Base-by-base conservation (phyloP, 1,284 basidiomycete genomes). In the Irpex rosettiformis region DNA sequence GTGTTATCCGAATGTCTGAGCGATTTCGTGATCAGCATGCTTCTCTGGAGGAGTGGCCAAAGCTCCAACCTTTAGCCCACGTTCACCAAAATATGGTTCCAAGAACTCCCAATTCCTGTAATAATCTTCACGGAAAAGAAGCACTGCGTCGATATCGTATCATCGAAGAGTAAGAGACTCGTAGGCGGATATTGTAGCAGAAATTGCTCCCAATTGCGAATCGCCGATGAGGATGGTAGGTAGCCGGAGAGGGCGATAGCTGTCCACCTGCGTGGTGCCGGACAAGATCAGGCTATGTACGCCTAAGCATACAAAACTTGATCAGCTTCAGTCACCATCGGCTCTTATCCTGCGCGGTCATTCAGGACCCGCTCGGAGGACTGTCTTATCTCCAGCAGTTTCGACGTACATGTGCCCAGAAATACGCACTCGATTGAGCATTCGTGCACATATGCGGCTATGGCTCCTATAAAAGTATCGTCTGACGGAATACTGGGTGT, bases 211-310 rank as follows among this genome's bases (percentile, higher is more conserved):
- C 1, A 99, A 86, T 58, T 86, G 87, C 0, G 91, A 85, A 56
- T 96, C 94, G 0, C 93, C 96, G 42, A 99, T 78, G 3, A 99
- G 82, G 58, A 98, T 77, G 0, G 90, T 91, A 0, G 96, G 96
- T 1, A 98, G 80, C 60, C 92, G 92, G 27, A 93, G 82, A 1
- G 93, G 86, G 1, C 95, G 83, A 66, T 94, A 95, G 29, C 84
- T 83, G 56, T 95, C 93, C 13, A 85, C 81, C 72, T 98, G 96
- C 2, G 93, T 93, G 1, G 88, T 86, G 0, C 95, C 95, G 1
- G 89, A 89, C 1, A 95, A 78, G 0, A 89, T 87, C 0, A 96
- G 96, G 61, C 93, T 96, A 68, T 98, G 96, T 1, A 98, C 93
- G 48, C 96, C 95, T 96, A 49, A n/a, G n/a, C n/a, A 25, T 37